Conservation (phyloP, 495 filamentous ascomycete genomes). For the Neurospora hispaniola region DNA sequence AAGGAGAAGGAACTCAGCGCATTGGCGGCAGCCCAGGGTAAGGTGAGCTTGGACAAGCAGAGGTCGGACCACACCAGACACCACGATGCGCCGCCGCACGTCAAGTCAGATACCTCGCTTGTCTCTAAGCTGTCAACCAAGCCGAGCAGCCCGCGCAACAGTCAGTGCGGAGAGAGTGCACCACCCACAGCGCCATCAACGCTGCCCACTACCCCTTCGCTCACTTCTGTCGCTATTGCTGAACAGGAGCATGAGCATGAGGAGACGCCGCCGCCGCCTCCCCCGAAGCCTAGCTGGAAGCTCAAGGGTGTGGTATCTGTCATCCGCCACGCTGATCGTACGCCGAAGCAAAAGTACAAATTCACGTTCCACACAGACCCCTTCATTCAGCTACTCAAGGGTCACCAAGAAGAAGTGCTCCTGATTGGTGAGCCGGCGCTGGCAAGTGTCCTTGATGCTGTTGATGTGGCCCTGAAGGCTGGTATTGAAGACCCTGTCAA, state of each 20-base stretch:
- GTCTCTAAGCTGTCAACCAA: constrained; percentile 23
- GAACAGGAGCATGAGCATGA: constrained; percentile 8
- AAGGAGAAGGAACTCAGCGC: constrained; percentile 23
- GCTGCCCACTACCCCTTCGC: constrained; percentile 30
- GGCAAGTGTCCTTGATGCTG: constrained; percentile 78
- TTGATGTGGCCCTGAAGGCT: constrained; percentile 63
- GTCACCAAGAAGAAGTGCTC: constrained; percentile 92
- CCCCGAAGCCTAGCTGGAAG: constrained; percentile 93
- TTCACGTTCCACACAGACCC: constrained; percentile 97
- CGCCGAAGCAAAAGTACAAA: constrained; percentile 98
- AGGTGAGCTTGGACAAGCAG: constrained; percentile 24
- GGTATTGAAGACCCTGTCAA: constrained; percentile 79
- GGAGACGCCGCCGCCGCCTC: constrained; percentile 56
- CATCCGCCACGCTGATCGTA: constrained; percentile 89
- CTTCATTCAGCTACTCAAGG: constrained; percentile 86
- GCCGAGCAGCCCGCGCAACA: constrained; percentile 23
- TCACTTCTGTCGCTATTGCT: background rate
- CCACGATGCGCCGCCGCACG: constrained; percentile 2
- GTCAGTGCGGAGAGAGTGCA: constrained; percentile 25
- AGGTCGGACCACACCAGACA: constrained; percentile 6
- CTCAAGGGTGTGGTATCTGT: constrained; percentile 98
- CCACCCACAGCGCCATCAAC: constrained; percentile 34
- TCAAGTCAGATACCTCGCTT: constrained; percentile 10
- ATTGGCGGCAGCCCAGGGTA: constrained; percentile 21
- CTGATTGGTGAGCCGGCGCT: constrained; percentile 86